Percentiles rank a stretch among this genome's conserved stretches.
phyloP scores from a whole-genome alignment of 257 asterid species.

The Thymus quinquecostatus region DNA sequence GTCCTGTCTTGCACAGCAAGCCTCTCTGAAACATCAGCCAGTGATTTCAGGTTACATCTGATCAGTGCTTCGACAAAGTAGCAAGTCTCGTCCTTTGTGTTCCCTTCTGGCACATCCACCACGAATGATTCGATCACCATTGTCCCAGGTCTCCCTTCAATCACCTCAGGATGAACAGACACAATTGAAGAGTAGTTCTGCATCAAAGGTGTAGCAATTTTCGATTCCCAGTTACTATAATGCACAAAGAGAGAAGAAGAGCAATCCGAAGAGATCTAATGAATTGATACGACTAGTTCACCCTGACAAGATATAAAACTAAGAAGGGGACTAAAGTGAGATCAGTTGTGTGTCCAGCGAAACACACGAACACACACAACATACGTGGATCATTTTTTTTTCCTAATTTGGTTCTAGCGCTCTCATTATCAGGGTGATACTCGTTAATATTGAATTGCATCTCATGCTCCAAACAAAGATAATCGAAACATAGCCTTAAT shows the following conservation, averaged over 20 bases:
- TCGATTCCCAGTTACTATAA: neutral
- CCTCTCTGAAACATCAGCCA: constrained; percentile 59
- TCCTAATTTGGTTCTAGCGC: neutral
- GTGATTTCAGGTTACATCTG: constrained; percentile 62
- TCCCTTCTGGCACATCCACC: constrained; percentile 65
- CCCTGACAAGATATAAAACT: no score
- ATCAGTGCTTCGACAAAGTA: constrained; percentile 59
- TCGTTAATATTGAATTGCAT: constrained; percentile 12
- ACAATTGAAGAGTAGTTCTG: constrained; percentile 63
- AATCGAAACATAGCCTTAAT: neutral
- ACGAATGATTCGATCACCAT: constrained; percentile 59
- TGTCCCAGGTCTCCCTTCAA: constrained; percentile 59
- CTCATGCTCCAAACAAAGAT: neutral
- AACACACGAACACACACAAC: no score
- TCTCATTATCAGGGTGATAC: constrained; percentile 5
- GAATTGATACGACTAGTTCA: neutral
- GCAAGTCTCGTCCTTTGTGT: constrained; percentile 65
- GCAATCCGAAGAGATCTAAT: neutral
- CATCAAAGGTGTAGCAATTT: constrained; percentile 13
- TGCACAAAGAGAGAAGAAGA: neutral
- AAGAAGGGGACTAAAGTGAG: no score
- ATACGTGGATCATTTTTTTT: no score
- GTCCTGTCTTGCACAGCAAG: constrained; percentile 57
- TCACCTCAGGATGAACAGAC: constrained; percentile 61
- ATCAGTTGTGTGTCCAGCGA: no score